phyloP scores from a whole-genome alignment of 2,329 filamentous ascomycete genomes.

The Diaporthe batatas region DNA sequence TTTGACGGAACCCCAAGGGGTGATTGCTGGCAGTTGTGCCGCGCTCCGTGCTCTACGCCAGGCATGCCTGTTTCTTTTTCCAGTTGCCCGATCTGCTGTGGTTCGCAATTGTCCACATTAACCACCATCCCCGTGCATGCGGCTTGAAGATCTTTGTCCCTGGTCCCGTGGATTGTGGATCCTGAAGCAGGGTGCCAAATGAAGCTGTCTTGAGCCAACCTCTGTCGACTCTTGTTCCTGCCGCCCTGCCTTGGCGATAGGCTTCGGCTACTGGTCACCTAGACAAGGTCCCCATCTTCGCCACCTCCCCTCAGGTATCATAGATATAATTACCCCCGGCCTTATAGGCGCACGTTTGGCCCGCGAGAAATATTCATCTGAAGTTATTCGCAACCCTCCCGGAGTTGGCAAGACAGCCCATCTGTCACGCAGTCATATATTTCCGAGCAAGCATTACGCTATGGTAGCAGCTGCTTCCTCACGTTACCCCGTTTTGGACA shows the following conservation, averaged over 20 bases:
- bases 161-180: slow-evolving; percentile 43
- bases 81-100: slow-evolving; percentile 37
- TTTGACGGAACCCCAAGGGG: slow-evolving; percentile 18
- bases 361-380: slow-evolving; percentile 30
- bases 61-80: slow-evolving; percentile 34
- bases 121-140: slow-evolving; percentile 36
- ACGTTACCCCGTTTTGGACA: slow-evolving; percentile 33
- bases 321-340: slow-evolving; percentile 42
- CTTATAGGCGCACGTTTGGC: slow-evolving; percentile 11
- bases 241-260: slow-evolving; percentile 40
- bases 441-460: slow-evolving; percentile 37
- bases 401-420: slow-evolving; percentile 38
- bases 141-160: slow-evolving; percentile 38
- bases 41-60: background rate
- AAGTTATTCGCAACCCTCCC: slow-evolving; percentile 33
- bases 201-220: slow-evolving; percentile 38
- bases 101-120: slow-evolving; percentile 31
- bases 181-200: slow-evolving; percentile 39
- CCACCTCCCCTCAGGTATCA: slow-evolving; percentile 22
- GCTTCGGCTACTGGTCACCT: slow-evolving; percentile 38
- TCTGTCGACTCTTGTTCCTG: slow-evolving; percentile 39
- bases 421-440: slow-evolving; percentile 35
- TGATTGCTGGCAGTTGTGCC: slow-evolving; percentile 32
- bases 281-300: slow-evolving; percentile 37
- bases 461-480: slow-evolving; percentile 38